Base-by-base conservation (phyloP, 2,329 filamentous ascomycete genomes). In the Fusarium duplospermum region DNA sequence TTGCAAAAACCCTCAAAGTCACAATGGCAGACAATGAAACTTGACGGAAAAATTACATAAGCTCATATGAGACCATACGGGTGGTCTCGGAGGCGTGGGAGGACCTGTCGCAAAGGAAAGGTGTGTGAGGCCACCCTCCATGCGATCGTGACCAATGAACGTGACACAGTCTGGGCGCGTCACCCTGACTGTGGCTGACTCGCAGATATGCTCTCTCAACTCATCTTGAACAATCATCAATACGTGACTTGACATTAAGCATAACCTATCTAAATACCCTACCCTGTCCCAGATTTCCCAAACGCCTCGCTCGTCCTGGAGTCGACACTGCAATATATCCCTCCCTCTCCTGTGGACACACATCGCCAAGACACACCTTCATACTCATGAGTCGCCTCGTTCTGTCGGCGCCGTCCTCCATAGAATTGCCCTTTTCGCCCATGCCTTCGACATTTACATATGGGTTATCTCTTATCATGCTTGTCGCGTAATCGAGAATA, bases 241-340 rank as follows among this genome's bases (percentile, higher is more conserved):
- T 47, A 47, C 42, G 42, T 47, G 42, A 47, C 14, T 22, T 47
- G 42, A 47, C 14, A 47, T 47, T 47, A 27, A 18, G 8, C 56
- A 40, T 36, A 29, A 16, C 22, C 56, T 63, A 64, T 45, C 62
- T 64, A 35, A 64, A 64, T 14, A 64, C 20, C 20, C 62, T 58
- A 4, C 42, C 20, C 4, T 31, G 27, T 22, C 36, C 36, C 8
- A 58, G 14, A 22, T 40, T 47, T 6, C 18, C 36, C 14, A 64
- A 18, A 38, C 35, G 52, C 18, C 14, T 20, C 3, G 50, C 62
- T 16, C 52, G 35, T 47, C 45, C 62, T n/a, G 50, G 31, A 22
- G 66, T 69, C 14, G 62, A 38, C 20, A 69, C 50, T 18, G 66
- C 62, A 29, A 69, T 66, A 11, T 65, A 61, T 2, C 66, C 66